Base-by-base conservation (phyloP, 140 eudicot species). In the Stevia rebaudiana region DNA sequence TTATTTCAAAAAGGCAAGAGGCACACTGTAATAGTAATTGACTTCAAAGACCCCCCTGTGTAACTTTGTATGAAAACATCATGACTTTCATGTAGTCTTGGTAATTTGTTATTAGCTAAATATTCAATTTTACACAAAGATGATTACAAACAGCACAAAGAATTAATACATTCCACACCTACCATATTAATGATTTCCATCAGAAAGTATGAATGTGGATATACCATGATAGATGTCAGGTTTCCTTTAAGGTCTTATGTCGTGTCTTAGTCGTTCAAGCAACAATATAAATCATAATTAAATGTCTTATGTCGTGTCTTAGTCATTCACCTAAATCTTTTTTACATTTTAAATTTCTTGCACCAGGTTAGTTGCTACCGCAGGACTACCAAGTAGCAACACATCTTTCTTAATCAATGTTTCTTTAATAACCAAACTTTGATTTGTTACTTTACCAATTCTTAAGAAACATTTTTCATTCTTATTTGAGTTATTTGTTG, bases 261-360 rank as follows among this genome's bases (percentile, higher is more conserved):
- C 54, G 60, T 64, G 23, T 46, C 47, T 60, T 55, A 74, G 47
- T 73, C 37, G 24, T 25, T 48, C 57, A 23, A 36, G 42, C 41
- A 54, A 44, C 59, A 36, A 25, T 18, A 11, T 25, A 2, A 23
- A 23, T 36, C 23, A 23, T 9, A 58, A 31, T 30, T 21, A 8
- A 57, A 28, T n/a, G 28, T 33, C 54, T 49, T 24, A 25, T 25
- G 36, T 17, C 35, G n/a, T 55, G 65, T 64, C 78, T 54, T 65
- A 54, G 7, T 44, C 78, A 43, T 16, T 41, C 15, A 63, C 65
- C 57, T 61, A 71, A 71, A 60, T 21, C 62, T 13, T 71, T 71
- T 62, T 50, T 18, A 24, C 36, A 61, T 51, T 37, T 25, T 49
- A 30, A 40, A 62, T 18, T 62, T 50, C 19, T 39, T 61, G 63